Conservation (phyloP, 2,329 filamentous ascomycete genomes). For the Paecilomyces sp. region DNA sequence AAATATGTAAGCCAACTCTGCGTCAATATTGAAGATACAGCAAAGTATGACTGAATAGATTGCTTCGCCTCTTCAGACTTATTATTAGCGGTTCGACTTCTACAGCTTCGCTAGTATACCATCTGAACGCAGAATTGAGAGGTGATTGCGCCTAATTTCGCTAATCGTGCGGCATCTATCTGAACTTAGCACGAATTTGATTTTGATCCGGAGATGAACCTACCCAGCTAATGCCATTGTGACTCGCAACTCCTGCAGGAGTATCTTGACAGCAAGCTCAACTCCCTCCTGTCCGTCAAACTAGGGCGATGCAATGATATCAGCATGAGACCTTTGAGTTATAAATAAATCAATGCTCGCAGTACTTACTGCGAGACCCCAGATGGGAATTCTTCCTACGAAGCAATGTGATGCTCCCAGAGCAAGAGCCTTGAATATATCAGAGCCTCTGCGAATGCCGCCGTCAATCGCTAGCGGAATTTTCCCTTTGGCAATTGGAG, state of each 20-base stretch:
- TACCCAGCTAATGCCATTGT: conserved; percentile 27
- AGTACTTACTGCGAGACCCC: conserved; percentile 26
- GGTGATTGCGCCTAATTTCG: conserved; percentile 21
- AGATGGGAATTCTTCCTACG: conserved; percentile 24
- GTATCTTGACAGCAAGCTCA: conserved; percentile 24
- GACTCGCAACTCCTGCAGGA: conserved; percentile 23
- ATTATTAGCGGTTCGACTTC: neutral
- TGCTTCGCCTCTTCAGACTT: no score
- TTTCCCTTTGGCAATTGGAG: neutral
- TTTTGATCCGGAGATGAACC: conserved; percentile 16
- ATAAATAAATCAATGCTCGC: neutral
- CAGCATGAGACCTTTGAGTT: neutral
- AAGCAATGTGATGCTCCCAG: conserved; percentile 21
- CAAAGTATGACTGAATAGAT: no score
- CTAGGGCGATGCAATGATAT: neutral
- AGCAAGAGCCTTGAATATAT: conserved; percentile 31
- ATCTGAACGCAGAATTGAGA: conserved; percentile 19
- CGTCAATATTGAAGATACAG: neutral
- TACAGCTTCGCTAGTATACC: conserved; percentile 22
- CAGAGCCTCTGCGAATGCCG: conserved; percentile 26
- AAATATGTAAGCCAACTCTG: neutral
- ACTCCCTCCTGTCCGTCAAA: conserved; percentile 13
- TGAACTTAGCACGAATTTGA: conserved; percentile 8
- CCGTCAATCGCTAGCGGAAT: conserved; percentile 24
- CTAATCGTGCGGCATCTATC: neutral